A percentile compares a stretch with the other conserved stretches of the same genome.
Conservation (phyloP, 306 rosid genomes). For the Cicer bijugum region DNA sequence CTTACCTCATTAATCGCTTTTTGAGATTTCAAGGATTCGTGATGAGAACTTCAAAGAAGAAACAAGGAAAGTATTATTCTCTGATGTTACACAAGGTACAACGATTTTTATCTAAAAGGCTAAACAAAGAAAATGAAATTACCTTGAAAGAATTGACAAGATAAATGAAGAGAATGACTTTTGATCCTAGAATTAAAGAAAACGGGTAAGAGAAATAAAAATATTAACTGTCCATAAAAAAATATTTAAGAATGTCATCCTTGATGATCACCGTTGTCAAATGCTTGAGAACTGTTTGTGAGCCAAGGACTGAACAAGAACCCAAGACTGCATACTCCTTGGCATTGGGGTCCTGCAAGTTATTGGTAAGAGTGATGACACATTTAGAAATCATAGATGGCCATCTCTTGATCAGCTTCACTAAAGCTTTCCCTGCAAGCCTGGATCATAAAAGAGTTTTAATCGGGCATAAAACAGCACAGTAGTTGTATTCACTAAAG, state of each 20-base stretch:
- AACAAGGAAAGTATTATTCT: constrained; percentile 45
- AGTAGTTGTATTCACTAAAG: constrained; percentile 20
- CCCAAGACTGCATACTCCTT: constrained; percentile 89
- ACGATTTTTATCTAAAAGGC: constrained; percentile 32
- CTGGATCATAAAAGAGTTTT: constrained; percentile 54
- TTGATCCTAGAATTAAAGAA: constrained; percentile 70
- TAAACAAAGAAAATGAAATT: constrained; percentile 41
- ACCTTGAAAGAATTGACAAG: constrained; percentile 95
- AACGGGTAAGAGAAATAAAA: constrained; percentile 44
- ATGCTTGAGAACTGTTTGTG: constrained; percentile 93
- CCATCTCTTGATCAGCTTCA: constrained; percentile 94
- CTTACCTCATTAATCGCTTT: constrained; percentile 96
- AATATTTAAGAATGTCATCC: constrained; percentile 40
- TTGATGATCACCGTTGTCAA: constrained; percentile 69
- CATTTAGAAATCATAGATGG: constrained; percentile 93
- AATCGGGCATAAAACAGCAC: constrained; percentile 41
- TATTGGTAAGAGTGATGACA: constrained; percentile 74
- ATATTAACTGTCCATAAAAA: constrained; percentile 36
- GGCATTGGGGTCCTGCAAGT: constrained; percentile 64
- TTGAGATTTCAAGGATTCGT: constrained; percentile 94
- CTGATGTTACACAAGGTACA: constrained; percentile 23
- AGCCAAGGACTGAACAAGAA: constrained; percentile 91
- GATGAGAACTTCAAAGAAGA: constrained; percentile 85
- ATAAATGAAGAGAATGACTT: constrained; percentile 80
- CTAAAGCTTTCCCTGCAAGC: constrained; percentile 89